Evolutionary conservation across 192 early-diverging fungal genomes (phyloP).

Genomic region (Backusella morwellensis): DNA sequence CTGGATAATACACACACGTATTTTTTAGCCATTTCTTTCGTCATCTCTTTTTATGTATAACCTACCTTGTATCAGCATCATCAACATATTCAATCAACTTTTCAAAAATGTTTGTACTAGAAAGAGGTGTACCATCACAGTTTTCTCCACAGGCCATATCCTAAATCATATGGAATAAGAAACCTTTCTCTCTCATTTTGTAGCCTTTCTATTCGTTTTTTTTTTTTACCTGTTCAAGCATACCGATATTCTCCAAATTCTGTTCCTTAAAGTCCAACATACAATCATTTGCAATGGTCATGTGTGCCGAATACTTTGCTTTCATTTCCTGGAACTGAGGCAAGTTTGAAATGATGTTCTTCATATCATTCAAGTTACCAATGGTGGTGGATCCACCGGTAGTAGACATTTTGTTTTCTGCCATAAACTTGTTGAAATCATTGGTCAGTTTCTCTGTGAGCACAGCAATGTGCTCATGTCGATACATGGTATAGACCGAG

Average conservation of each 20-base stretch:
- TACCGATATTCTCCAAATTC: conserved; percentile 67
- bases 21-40: background rate
- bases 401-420: conserved; percentile 65
- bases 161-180: conserved; percentile 23
- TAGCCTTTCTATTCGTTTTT: background rate
- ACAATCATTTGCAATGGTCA: conserved; percentile 84
- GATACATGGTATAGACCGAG: conserved; percentile 70
- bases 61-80: conserved; percentile 59
- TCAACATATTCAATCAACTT: conserved; percentile 76
- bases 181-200: background rate
- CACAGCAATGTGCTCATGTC: conserved; percentile 83
- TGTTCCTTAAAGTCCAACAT: conserved; percentile 72
- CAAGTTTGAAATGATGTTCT: conserved; percentile 76
- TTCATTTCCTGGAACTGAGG: conserved; percentile 90
- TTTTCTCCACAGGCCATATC: conserved; percentile 80
- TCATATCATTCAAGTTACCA: conserved; percentile 72
- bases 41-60: background rate
- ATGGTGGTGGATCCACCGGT: conserved; percentile 23
- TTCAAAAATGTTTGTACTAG: background rate
- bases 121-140: conserved; percentile 52
- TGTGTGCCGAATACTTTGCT: conserved; percentile 74
- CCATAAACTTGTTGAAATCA: conserved; percentile 77
- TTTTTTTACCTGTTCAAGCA: conserved; percentile 69
- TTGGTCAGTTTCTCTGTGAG: conserved; percentile 70
- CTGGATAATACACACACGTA: conserved; percentile 28